Percentiles rank a stretch among this genome's conserved stretches.
Conservation (phyloP, 441 rosid genomes). For the Populus hybrid region DNA sequence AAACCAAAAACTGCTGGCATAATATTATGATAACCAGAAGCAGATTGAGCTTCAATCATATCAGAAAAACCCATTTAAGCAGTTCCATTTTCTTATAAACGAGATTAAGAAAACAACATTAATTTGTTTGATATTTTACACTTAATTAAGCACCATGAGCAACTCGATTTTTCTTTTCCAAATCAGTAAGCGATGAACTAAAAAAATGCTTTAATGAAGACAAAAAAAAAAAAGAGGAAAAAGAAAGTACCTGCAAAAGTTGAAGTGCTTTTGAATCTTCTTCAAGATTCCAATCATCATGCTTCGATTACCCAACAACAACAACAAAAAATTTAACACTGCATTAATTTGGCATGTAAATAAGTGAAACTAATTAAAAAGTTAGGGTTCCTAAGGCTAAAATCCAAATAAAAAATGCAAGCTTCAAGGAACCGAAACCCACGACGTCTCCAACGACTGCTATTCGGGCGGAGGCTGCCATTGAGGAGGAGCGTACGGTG, state of each 20-base stretch:
- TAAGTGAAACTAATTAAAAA: not conserved
- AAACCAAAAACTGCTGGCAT: not conserved
- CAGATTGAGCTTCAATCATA: not conserved
- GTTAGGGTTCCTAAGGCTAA: conserved; percentile 16
- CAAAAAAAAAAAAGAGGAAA: not conserved
- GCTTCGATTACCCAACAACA: conserved; percentile 36
- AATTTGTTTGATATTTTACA: not conserved
- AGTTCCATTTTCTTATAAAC: not conserved
- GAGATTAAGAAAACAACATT: not conserved
- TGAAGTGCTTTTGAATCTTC: conserved; percentile 83
- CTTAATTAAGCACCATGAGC: not conserved
- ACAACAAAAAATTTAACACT: not conserved
- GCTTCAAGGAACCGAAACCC: conserved; percentile 11
- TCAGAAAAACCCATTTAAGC: too few relatives aligned
- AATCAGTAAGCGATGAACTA: not conserved
- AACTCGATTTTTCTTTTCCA: not conserved
- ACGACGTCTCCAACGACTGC: conserved; percentile 84
- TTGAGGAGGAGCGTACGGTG: conserved; percentile 15
- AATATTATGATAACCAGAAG: not conserved
- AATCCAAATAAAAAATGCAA: not conserved
- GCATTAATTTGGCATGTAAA: not conserved
- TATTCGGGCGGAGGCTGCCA: conserved; percentile 58
- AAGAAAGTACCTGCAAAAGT: conserved; percentile 45
- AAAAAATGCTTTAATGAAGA: not conserved
- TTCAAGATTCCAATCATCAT: conserved; percentile 68